Conservation (phyloP, 768 basidiomycete species). For the Hygrophorus pudorinus region DNA sequence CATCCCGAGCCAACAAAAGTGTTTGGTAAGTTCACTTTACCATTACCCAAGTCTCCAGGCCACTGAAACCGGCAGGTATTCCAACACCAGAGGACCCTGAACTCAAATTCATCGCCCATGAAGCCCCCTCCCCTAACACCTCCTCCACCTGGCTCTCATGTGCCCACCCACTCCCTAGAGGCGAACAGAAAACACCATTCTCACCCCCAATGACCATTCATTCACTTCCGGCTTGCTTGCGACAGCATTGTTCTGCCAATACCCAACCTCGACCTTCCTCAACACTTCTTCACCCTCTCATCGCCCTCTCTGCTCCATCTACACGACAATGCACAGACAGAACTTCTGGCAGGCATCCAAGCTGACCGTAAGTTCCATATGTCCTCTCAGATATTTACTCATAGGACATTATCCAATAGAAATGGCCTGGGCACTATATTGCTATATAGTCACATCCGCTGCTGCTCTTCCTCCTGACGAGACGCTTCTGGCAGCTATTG, state of each 20-base stretch:
- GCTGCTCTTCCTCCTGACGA: slow-evolving; percentile 41
- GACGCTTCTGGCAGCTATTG: slow-evolving; percentile 44
- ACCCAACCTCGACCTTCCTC: slow-evolving; percentile 76
- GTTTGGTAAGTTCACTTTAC: too few relatives aligned
- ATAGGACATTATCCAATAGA: slow-evolving; percentile 31
- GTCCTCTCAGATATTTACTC: slow-evolving; percentile 4
- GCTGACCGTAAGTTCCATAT: slow-evolving; percentile 54
- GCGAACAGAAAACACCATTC: too few relatives aligned
- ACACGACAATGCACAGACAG: slow-evolving; percentile 55
- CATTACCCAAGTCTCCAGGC: too few relatives aligned
- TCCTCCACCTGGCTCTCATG: too few relatives aligned
- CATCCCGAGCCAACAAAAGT: too few relatives aligned
- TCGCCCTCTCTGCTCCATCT: slow-evolving; percentile 49
- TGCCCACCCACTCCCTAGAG: too few relatives aligned
- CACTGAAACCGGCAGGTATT: too few relatives aligned
- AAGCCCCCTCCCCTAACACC: too few relatives aligned
- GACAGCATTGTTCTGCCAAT: slow-evolving; percentile 80
- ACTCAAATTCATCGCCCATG: too few relatives aligned
- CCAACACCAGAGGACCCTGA: too few relatives aligned
- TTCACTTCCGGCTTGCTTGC: too few relatives aligned
- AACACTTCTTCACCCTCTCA: slow-evolving; percentile 68
- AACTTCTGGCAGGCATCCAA: slow-evolving; percentile 65
- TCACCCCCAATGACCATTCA: too few relatives aligned
- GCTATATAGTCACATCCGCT: slow-evolving; percentile 43
- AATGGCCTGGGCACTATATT: slow-evolving; percentile 90